Evolutionary conservation across 2,329 filamentous ascomycete genomes (phyloP).

Genomic region (Aspergillus uvarum): DNA sequence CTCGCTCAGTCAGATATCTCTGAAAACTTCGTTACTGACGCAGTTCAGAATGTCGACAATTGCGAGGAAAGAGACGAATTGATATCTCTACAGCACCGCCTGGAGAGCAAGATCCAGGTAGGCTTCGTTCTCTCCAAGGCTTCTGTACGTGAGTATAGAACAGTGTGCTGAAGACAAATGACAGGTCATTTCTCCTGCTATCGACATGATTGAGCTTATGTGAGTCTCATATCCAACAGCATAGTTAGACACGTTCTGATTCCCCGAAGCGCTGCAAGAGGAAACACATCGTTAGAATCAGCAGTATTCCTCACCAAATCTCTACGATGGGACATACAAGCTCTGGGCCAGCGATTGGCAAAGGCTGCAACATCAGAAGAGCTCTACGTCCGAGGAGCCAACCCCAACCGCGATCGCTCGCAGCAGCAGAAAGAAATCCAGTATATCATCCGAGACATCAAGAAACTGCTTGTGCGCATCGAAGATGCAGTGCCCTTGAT

Average conservation of each 20-base stretch:
- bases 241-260: not conserved
- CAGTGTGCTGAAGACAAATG: constrained; percentile 31
- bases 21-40: not conserved
- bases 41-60: constrained; percentile 60
- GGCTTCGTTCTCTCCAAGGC: constrained; percentile 23
- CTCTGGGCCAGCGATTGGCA: constrained; percentile 72
- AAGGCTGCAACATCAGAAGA: constrained; percentile 65
- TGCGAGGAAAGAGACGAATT: constrained; percentile 72
- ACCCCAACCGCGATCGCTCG: constrained; percentile 48
- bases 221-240: constrained; percentile 39
- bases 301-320: constrained; percentile 80
- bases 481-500: constrained; percentile 90
- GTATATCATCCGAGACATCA: constrained; percentile 72
- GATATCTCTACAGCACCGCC: constrained; percentile 65
- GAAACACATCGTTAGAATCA: constrained; percentile 80
- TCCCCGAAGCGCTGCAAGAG: constrained; percentile 60
- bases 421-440: constrained; percentile 65
- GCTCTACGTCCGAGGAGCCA: constrained; percentile 32
- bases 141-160: not conserved
- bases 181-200: constrained; percentile 78
- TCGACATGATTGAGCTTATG: constrained; percentile 91
- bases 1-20: not conserved
- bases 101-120: constrained; percentile 84
- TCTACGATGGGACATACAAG: constrained; percentile 78
- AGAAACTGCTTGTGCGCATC: constrained; percentile 70